phyloP scores from a whole-genome alignment of 345 rosid genomes.

The Lepidium sativum region DNA sequence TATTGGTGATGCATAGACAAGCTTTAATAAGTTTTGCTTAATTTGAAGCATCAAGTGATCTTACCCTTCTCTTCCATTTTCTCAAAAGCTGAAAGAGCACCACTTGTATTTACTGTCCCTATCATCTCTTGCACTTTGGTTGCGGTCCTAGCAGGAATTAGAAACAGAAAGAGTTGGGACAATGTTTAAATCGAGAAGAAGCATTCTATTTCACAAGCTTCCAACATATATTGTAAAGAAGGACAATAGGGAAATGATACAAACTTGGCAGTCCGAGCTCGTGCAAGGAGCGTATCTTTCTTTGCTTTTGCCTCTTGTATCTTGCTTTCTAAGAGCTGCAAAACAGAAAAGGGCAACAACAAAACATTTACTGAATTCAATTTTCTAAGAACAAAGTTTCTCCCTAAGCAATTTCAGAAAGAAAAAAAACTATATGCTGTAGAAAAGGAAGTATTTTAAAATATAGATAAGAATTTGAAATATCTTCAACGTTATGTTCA shows the following conservation, averaged over 20 bases:
- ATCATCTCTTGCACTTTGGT: slow-evolving; percentile 78
- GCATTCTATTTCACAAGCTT: background rate
- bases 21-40: background rate
- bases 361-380: background rate
- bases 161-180: background rate
- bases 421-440: background rate
- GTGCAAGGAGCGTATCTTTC: slow-evolving; percentile 95
- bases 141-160: slow-evolving; percentile 46
- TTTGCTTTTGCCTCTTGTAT: slow-evolving; percentile 96
- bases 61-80: slow-evolving; percentile 84
- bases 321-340: slow-evolving; percentile 95
- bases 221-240: background rate
- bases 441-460: background rate
- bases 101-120: slow-evolving; percentile 63
- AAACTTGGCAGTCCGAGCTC: slow-evolving; percentile 31
- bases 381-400: background rate
- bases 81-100: slow-evolving; percentile 70
- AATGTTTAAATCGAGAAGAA: background rate
- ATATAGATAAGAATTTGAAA: background rate
- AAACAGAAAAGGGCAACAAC: background rate
- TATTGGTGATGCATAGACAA: background rate
- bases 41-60: background rate
- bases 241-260: background rate
- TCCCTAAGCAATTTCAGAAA: background rate
- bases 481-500: background rate